phyloP scores from a whole-genome alignment of 2,329 filamentous ascomycete genomes.

The Colletotrichum filicis region DNA sequence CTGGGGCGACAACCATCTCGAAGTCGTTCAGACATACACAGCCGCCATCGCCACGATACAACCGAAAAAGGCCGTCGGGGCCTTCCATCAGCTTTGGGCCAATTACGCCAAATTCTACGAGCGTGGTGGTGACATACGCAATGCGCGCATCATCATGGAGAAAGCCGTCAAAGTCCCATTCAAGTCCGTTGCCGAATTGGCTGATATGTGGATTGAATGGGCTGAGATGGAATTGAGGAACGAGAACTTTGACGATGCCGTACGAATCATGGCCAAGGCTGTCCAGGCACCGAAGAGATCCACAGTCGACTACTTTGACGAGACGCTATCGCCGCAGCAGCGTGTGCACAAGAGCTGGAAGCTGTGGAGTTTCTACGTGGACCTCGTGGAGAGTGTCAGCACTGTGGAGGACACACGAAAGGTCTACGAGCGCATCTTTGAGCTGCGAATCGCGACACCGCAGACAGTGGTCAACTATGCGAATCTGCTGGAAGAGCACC shows the following conservation, averaged over 20 bases:
- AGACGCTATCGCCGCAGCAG: constrained; percentile 92
- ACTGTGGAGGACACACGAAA: constrained; percentile 92
- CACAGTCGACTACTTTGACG: constrained; percentile 99
- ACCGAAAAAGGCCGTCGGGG: constrained; percentile 92
- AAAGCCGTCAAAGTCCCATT: constrained; percentile 98
- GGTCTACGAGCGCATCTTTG: constrained; percentile 97
- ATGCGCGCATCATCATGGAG: constrained; percentile 92
- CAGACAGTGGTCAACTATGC: constrained; percentile 99
- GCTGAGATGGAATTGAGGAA: constrained; percentile 97
- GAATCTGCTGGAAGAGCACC: constrained; percentile 91
- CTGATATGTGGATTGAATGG: constrained; percentile 99
- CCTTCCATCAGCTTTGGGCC: constrained; percentile 94
- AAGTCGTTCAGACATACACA: constrained; percentile 94
- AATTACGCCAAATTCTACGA: constrained; percentile 99
- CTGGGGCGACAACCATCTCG: constrained; percentile 92
- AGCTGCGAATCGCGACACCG: constrained; percentile 95
- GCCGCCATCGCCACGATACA: constrained; percentile 92
- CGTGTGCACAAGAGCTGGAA: constrained; percentile 99
- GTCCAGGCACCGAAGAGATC: constrained; percentile 96
- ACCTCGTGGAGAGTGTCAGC: constrained; percentile 94
- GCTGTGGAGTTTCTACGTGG: constrained; percentile 98
- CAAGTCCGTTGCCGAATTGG: constrained; percentile 95
- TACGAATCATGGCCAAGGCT: constrained; percentile 96
- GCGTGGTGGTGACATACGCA: constrained; percentile 82
- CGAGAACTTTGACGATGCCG: constrained; percentile 94